phyloP scores from a whole-genome alignment of 2,329 filamentous ascomycete genomes.

The Tolypocladium sp. region DNA sequence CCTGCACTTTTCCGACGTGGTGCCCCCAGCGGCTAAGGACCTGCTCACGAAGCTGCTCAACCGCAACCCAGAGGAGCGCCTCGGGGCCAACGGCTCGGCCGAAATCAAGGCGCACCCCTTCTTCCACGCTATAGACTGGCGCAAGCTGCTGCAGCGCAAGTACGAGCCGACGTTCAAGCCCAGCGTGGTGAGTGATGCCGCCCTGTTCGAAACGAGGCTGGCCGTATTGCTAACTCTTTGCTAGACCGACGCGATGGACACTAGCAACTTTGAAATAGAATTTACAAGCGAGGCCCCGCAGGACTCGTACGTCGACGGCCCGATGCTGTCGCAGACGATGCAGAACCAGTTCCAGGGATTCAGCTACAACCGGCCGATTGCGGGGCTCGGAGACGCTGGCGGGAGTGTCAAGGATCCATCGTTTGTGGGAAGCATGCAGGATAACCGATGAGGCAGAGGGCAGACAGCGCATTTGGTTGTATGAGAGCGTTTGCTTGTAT shows the following conservation, averaged over 20 bases:
- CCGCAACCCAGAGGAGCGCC: constrained; percentile 78
- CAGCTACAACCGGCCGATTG: constrained; percentile 94
- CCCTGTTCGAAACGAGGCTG: background rate
- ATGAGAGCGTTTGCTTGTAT: background rate
- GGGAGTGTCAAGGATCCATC: constrained; percentile 87
- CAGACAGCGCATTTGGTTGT: background rate
- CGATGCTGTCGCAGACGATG: constrained; percentile 85
- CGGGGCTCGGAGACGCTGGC: constrained; percentile 83
- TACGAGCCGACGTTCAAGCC: constrained; percentile 98
- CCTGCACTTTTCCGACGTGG: constrained; percentile 90
- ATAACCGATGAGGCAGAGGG: constrained; percentile 22
- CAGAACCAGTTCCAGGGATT: constrained; percentile 94
- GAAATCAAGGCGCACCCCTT: constrained; percentile 99
- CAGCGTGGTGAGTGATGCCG: constrained; percentile 67
- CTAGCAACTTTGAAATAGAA: constrained; percentile 82
- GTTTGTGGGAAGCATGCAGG: constrained; percentile 53
- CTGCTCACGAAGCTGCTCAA: constrained; percentile 84
- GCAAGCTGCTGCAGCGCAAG: constrained; percentile 92
- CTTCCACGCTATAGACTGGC: constrained; percentile 98
- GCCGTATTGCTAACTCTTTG: background rate
- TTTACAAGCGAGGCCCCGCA: constrained; percentile 86
- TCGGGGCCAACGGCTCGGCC: constrained; percentile 87
- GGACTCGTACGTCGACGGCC: constrained; percentile 89
- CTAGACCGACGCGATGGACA: constrained; percentile 78
- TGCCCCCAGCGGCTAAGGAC: constrained; percentile 88